A percentile compares a stretch with the other conserved stretches of the same genome.
These are phyloP conservation scores for Dendrobium nobile DNA, from an alignment of 106 monocot genomes.

Conservation along the genomic window DNA sequence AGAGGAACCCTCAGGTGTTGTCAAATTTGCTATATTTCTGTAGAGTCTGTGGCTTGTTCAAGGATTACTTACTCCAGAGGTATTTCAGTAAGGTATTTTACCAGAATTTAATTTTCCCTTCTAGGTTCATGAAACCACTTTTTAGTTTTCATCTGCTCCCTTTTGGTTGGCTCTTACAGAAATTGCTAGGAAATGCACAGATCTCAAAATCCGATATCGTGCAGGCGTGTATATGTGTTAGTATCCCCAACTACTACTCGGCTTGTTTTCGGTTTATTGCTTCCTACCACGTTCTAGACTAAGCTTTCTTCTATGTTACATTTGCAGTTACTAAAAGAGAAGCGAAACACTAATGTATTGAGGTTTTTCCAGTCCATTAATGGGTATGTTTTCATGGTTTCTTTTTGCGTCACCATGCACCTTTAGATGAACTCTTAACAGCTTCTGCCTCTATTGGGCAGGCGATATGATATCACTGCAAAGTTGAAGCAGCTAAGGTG, in stretches of 20 bases:
- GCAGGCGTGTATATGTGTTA: slow-evolving; percentile 69
- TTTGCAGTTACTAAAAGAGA: slow-evolving; percentile 53
- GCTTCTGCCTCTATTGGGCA: slow-evolving; percentile 8
- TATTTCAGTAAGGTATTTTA: slow-evolving; percentile 74
- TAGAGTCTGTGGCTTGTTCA: slow-evolving; percentile 66
- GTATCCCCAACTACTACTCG: slow-evolving; percentile 6
- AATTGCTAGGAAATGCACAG: slow-evolving; percentile 38
- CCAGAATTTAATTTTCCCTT: not conserved
- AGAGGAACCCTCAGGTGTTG: slow-evolving; percentile 41
- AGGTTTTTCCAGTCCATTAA: slow-evolving; percentile 62
- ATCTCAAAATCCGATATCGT: slow-evolving; percentile 57
- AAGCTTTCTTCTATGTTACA: not conserved
- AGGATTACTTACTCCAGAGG: slow-evolving; percentile 64
- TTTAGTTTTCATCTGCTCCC: not conserved
- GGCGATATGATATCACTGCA: slow-evolving; percentile 49
- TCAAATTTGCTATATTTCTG: slow-evolving; percentile 75
- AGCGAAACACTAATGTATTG: slow-evolving; percentile 45
- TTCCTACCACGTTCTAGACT: not conserved
- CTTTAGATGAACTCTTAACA: not conserved
- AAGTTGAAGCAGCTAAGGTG: slow-evolving; percentile 42
- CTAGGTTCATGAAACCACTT: not conserved
- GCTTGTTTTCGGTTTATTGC: not conserved
- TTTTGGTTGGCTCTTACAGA: slow-evolving; percentile 21
- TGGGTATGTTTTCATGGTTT: slow-evolving; percentile 26
- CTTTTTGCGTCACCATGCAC: not conserved